These are phyloP conservation scores for Alternaria dauci DNA, from an alignment of 2,329 filamentous ascomycete species.

Conservation along the genomic window DNA sequence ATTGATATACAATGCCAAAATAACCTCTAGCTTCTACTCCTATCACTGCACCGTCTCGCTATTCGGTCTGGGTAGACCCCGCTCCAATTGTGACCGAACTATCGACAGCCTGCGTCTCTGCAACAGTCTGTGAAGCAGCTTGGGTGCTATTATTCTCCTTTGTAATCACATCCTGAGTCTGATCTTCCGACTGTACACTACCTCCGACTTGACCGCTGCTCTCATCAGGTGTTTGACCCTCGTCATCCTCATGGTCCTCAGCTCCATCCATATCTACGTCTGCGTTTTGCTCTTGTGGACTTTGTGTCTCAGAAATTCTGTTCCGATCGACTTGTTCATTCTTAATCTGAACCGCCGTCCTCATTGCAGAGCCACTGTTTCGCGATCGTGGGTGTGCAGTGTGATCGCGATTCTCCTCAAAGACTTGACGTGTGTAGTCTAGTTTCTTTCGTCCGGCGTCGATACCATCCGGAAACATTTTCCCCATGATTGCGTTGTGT, in stretches of 20 bases:
- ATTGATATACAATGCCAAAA: neutral
- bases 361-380: slow-evolving; percentile 17
- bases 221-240: slow-evolving; percentile 27
- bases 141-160: neutral
- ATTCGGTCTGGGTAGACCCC: neutral
- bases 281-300: slow-evolving; percentile 22
- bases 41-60: neutral
- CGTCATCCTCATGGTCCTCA: slow-evolving; percentile 33
- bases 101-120: slow-evolving; percentile 9
- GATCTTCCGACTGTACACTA: neutral
- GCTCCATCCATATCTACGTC: slow-evolving; percentile 37
- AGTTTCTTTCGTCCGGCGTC: slow-evolving; percentile 43
- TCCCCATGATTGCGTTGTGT: slow-evolving; percentile 47
- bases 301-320: slow-evolving; percentile 24
- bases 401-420: slow-evolving; percentile 40
- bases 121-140: neutral
- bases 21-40: neutral
- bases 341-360: slow-evolving; percentile 30
- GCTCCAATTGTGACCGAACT: neutral
- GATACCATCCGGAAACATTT: slow-evolving; percentile 50
- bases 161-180: neutral
- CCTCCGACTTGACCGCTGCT: neutral
- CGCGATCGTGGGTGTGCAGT: slow-evolving; percentile 33
- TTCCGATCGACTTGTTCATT: slow-evolving; percentile 30
- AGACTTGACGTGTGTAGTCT: slow-evolving; percentile 45